These are phyloP conservation scores for Knoxdaviesia capensis DNA, from an alignment of 2,329 filamentous ascomycete genomes.

Conservation along the genomic window DNA sequence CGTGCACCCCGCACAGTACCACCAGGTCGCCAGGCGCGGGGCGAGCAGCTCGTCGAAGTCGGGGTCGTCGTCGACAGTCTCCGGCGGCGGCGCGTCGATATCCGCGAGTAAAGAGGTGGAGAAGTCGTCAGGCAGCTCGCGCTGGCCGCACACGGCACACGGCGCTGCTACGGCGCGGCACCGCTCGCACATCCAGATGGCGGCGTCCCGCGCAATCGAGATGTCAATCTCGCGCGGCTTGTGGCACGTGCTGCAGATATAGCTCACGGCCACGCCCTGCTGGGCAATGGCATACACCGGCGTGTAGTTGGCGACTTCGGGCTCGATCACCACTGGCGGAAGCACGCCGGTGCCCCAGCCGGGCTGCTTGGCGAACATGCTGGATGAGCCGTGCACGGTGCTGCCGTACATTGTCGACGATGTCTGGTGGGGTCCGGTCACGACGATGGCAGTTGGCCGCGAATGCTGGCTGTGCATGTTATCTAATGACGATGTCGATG, in stretches of 20 bases:
- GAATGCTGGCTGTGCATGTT: too few relatives aligned
- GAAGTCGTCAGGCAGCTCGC: constrained; percentile 20
- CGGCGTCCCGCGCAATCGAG: constrained; percentile 16
- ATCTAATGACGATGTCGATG: too few relatives aligned
- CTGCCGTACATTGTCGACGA: too few relatives aligned
- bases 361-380: too few relatives aligned
- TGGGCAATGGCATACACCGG: constrained; percentile 33
- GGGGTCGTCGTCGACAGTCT: constrained; percentile 5
- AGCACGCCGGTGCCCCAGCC: too few relatives aligned
- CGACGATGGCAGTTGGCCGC: too few relatives aligned
- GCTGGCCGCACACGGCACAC: constrained; percentile 38
- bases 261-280: constrained; percentile 29
- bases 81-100: constrained; percentile 7
- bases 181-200: constrained; percentile 37
- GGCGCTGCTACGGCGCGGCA: constrained; percentile 31
- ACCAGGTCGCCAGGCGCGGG: constrained; percentile 27
- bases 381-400: too few relatives aligned
- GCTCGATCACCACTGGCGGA: too few relatives aligned
- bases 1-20: constrained; percentile 40
- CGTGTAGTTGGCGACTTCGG: constrained; percentile 16
- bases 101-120: constrained; percentile 10
- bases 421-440: too few relatives aligned
- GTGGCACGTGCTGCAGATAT: constrained; percentile 33
- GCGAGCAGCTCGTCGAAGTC: neutral
- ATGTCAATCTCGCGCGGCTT: constrained; percentile 35